Evolutionary conservation across 2,329 filamentous ascomycete genomes (phyloP).

Genomic region (Aspergillus cejpii): DNA sequence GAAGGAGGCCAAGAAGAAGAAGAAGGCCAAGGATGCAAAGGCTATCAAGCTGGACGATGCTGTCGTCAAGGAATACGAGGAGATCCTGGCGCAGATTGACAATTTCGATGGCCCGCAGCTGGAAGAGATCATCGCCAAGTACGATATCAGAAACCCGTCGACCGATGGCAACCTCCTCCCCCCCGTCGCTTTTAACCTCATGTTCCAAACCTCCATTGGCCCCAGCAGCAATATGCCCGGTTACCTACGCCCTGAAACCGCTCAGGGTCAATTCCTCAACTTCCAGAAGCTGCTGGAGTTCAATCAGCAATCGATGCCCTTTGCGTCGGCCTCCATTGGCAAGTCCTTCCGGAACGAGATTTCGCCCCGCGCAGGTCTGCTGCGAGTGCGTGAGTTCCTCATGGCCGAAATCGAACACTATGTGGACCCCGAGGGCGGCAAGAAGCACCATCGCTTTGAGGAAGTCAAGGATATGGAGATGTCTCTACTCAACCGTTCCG

Average conservation of each 20-base stretch:
- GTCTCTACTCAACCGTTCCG: slow-evolving; percentile 72
- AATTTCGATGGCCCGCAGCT: slow-evolving; percentile 87
- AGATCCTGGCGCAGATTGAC: slow-evolving; percentile 86
- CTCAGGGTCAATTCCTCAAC: slow-evolving; percentile 96
- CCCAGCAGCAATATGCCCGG: slow-evolving; percentile 81
- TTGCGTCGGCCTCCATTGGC: slow-evolving; percentile 93
- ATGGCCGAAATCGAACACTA: slow-evolving; percentile 99
- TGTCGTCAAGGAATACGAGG: slow-evolving; percentile 82
- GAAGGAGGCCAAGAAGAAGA: slow-evolving; percentile 85
- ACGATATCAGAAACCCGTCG: slow-evolving; percentile 80
- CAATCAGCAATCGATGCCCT: slow-evolving; percentile 92
- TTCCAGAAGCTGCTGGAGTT: slow-evolving; percentile 95
- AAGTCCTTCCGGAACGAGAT: slow-evolving; percentile 99
- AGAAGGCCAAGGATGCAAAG: slow-evolving; percentile 67
- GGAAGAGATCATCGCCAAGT: slow-evolving; percentile 79
- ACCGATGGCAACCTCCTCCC: slow-evolving; percentile 70
- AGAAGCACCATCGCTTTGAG: slow-evolving; percentile 84
- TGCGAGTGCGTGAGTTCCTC: slow-evolving; percentile 92
- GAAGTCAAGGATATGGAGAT: slow-evolving; percentile 81
- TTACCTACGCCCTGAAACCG: slow-evolving; percentile 88
- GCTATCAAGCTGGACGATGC: slow-evolving; percentile 81
- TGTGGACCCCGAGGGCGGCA: slow-evolving; percentile 87
- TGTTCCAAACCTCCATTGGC: slow-evolving; percentile 95
- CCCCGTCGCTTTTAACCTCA: slow-evolving; percentile 92
- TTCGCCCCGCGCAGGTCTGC: slow-evolving; percentile 79